These are phyloP conservation scores for Ustilaginoidea virens DNA, from an alignment of 2,329 filamentous ascomycete genomes.

Conservation along the genomic window DNA sequence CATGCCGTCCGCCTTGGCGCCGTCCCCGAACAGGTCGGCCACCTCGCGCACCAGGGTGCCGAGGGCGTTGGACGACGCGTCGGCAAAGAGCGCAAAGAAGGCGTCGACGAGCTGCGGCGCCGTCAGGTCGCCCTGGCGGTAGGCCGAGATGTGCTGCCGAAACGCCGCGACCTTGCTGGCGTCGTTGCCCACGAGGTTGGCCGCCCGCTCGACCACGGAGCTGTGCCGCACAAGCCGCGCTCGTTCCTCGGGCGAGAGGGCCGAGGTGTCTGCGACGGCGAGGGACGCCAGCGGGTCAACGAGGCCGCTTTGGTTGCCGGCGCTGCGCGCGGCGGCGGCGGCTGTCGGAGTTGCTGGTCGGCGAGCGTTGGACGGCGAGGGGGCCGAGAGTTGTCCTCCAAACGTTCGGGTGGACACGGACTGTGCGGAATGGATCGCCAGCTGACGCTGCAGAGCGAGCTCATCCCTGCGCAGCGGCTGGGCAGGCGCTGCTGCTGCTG, in stretches of 20 bases:
- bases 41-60: conserved; percentile 85
- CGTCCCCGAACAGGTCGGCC: conserved; percentile 81
- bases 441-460: conserved; percentile 77
- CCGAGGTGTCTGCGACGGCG: conserved; percentile 31
- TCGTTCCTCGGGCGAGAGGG: conserved; percentile 60
- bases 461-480: conserved; percentile 76
- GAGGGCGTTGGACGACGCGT: conserved; percentile 64
- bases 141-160: conserved; percentile 64
- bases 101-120: conserved; percentile 69
- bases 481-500: too few relatives aligned
- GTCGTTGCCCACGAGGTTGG: conserved; percentile 67
- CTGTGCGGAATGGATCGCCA: conserved; percentile 81
- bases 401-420: conserved; percentile 68
- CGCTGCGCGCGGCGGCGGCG: conserved; percentile 8
- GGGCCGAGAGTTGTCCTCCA: conserved; percentile 59
- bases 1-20: conserved; percentile 54
- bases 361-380: conserved; percentile 8
- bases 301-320: conserved; percentile 9
- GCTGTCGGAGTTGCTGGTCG: conserved; percentile 5
- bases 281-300: conserved; percentile 31
- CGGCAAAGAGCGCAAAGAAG: conserved; percentile 70
- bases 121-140: conserved; percentile 51
- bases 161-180: conserved; percentile 60
- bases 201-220: conserved; percentile 73
- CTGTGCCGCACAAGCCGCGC: conserved; percentile 66